These are phyloP conservation scores for Candida tetrigidarum DNA, from an alignment of 1,139 yeast genomes.

Conservation along the genomic window DNA sequence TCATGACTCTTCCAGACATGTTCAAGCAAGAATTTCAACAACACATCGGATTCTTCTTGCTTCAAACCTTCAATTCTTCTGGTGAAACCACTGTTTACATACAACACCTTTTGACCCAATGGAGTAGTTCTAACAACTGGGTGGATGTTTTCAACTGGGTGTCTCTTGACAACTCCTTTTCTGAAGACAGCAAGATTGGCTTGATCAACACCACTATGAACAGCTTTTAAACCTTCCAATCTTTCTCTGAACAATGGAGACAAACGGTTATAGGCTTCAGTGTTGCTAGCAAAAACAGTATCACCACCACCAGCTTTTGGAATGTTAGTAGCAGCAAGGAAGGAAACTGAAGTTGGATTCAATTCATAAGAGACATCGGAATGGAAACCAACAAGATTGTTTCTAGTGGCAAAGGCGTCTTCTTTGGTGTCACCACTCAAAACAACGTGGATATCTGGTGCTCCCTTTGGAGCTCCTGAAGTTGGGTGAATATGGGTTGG, in stretches of 20 bases:
- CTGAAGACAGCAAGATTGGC: conserved; percentile 55
- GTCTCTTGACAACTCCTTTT: conserved; percentile 69
- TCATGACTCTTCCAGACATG: conserved; percentile 51
- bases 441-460: conserved; percentile 65
- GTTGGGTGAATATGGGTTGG: conserved; percentile 76
- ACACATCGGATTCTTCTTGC: conserved; percentile 61
- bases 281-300: conserved; percentile 67
- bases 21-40: conserved; percentile 54
- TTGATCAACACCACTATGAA: conserved; percentile 73
- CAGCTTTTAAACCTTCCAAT: conserved; percentile 59
- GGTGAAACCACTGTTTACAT: conserved; percentile 63
- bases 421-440: conserved; percentile 48
- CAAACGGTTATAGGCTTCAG: conserved; percentile 69
- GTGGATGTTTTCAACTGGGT: conserved; percentile 61
- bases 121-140: conserved; percentile 75
- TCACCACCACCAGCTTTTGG: conserved; percentile 79
- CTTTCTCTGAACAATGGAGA: conserved; percentile 63
- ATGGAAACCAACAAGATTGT: conserved; percentile 56
- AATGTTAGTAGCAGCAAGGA: conserved; percentile 61
- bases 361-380: conserved; percentile 72
- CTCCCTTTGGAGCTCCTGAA: conserved; percentile 64
- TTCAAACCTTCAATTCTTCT: conserved; percentile 67
- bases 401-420: conserved; percentile 37
- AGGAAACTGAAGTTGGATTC: conserved; percentile 72
- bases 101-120: conserved; percentile 63